Conservation (phyloP, 1,284 basidiomycete species). For the Moesziomyces sp. region DNA sequence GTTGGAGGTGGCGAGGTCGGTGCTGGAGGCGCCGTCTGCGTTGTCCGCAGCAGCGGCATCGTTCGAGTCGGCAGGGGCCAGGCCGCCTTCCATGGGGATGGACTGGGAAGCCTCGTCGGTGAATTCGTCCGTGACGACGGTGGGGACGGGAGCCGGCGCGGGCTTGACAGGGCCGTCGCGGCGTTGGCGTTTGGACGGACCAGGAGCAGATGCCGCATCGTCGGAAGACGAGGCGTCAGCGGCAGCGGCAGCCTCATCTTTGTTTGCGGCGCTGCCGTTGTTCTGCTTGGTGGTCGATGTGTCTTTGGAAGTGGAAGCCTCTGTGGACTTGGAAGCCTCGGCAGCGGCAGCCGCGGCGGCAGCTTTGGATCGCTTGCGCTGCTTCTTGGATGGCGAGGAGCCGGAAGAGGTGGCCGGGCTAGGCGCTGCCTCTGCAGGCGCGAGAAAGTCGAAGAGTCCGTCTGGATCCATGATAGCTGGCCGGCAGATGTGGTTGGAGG, state of each 20-base stretch:
- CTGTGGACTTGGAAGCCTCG: background rate
- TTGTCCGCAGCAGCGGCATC: background rate
- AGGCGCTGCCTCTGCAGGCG: conserved; percentile 30
- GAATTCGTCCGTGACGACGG: conserved; percentile 59
- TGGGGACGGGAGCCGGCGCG: conserved; percentile 31
- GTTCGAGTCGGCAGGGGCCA: conserved; percentile 18
- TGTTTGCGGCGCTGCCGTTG: background rate
- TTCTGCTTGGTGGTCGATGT: background rate
- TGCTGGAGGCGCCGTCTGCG: conserved; percentile 13
- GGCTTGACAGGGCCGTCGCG: conserved; percentile 17
- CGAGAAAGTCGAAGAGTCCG: conserved; percentile 52
- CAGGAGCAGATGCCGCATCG: conserved; percentile 21
- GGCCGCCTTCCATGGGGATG: conserved; percentile 29
- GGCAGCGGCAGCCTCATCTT: conserved; percentile 2
- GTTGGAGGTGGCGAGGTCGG: conserved; percentile 12
- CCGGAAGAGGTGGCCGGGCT: conserved; percentile 27
- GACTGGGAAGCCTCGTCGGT: conserved; percentile 45
- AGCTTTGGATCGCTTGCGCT: conserved; percentile 42
- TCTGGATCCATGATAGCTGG: conserved; percentile 45
- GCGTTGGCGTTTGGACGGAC: conserved; percentile 47
- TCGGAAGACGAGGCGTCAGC: conserved; percentile 9
- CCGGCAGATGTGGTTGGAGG: background rate
- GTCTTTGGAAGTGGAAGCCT: background rate
- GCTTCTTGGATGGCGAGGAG: conserved; percentile 42
- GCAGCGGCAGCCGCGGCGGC: conserved; percentile 23